These are phyloP conservation scores for Avena sativa DNA, from an alignment of 176 grass and related monocot genomes.

Conservation along the genomic window DNA sequence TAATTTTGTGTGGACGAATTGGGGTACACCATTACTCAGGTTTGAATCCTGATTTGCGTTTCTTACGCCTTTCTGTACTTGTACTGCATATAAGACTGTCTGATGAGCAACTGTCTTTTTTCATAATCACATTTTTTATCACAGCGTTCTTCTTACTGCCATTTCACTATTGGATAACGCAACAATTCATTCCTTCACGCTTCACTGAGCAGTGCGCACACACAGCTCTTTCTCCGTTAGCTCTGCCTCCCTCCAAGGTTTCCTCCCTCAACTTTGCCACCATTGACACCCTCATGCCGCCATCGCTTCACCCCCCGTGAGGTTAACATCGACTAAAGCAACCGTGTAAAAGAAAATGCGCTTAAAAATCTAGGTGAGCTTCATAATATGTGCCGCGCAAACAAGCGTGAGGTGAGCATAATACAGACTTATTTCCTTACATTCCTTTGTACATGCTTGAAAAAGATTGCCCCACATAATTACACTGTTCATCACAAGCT, in stretches of 20 bases:
- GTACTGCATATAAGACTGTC: not conserved
- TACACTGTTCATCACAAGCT: slow-evolving; percentile 11
- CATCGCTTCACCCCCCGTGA: not conserved
- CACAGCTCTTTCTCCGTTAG: not conserved
- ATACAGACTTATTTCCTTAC: not conserved
- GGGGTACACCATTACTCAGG: not conserved
- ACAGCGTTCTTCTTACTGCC: not conserved
- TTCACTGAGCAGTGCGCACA: not conserved
- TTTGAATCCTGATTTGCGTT: not conserved
- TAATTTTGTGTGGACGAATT: not conserved
- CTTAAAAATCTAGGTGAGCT: not conserved
- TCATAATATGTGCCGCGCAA: not conserved
- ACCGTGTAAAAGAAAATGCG: not conserved
- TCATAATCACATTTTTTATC: not conserved
- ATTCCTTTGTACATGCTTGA: not conserved
- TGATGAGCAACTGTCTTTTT: not conserved
- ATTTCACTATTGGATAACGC: not conserved
- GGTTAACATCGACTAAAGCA: not conserved
- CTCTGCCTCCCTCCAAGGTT: not conserved
- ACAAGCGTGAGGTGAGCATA: not conserved
- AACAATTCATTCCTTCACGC: not conserved
- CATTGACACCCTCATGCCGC: not conserved
- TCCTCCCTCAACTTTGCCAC: not conserved
- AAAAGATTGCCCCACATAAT: not conserved
- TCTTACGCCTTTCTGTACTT: not conserved